A percentile compares a stretch with the other conserved stretches of the same genome.
Evolutionary conservation across 257 asterid genomes (phyloP).

Genomic region (Ballota nigra): DNA sequence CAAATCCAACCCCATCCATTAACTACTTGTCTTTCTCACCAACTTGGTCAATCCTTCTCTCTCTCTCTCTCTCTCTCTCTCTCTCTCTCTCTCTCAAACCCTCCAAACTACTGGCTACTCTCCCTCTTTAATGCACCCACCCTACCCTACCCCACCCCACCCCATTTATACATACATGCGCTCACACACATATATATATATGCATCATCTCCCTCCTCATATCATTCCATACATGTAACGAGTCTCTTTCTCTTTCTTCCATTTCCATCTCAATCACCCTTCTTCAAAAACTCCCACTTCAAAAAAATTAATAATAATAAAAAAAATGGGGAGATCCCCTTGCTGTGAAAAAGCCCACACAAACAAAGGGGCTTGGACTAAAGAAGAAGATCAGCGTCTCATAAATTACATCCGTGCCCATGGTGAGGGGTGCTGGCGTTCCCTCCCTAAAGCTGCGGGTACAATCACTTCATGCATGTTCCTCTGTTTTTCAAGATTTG

Average conservation of each 20-base stretch:
- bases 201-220: neutral
- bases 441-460: constrained; percentile 98
- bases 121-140: constrained; percentile 21
- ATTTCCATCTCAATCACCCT: neutral
- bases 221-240: neutral
- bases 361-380: constrained; percentile 97
- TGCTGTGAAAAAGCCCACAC: constrained; percentile 97
- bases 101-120: constrained; percentile 32
- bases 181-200: neutral
- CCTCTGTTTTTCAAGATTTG: neutral
- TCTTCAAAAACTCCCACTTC: neutral
- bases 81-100: neutral
- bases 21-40: constrained; percentile 66
- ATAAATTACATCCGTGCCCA: constrained; percentile 70
- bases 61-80: neutral
- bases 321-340: constrained; percentile 85
- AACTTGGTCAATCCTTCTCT: constrained; percentile 38
- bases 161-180: neutral
- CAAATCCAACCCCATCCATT: constrained; percentile 70
- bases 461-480: constrained; percentile 29
- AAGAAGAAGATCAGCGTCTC: constrained; percentile 89
- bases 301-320: neutral
- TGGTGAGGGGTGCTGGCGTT: constrained; percentile 99
- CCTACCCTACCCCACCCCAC: constrained; percentile 5
- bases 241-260: constrained; percentile 6